Evolutionary conservation across 1,284 basidiomycete species (phyloP), one percentile per base, ranked within the genome.

Genomic region (Kwoniella shivajii): DNA sequence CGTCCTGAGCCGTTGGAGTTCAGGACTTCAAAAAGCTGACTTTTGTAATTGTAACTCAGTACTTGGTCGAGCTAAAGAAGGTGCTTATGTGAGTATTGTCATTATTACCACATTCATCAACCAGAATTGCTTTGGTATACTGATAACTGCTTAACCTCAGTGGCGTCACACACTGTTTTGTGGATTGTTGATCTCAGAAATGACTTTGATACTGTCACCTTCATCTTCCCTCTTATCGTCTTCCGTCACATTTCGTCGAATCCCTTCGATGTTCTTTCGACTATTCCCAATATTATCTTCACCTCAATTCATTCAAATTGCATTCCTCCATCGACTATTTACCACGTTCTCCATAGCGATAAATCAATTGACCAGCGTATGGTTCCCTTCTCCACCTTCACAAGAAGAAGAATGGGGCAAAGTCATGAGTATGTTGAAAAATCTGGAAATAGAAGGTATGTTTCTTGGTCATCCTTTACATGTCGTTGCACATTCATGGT

Each of bases 131-230:
- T 29, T n/a, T 46, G 18, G 29, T 22, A 5, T 38, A 22, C 1
- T 20, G n/a, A n/a, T n/a, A n/a, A n/a, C 38, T 10, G 41, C 26
- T 33, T 42, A 24, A 52, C 20, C 20, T 34, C 61, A 88, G 89
- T 92, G 89, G 89, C 85, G 89, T n/a, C 45, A 66, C 14, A 88
- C 86, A 68, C 74, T 88, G 39, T 80, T 92, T 34, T 86, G 85
- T 65, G 72, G 82, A 4, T 77, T 83, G 7, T 76, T 88, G 41
- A 80, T 87, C 36, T 80, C 83, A 2, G 74, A 76, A 47, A 57
- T 71, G 14, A 30, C 48, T 20, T 64, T 76, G 33, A 49, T 74
- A 27, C 61, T 75, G 30, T 59, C 66, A 1, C 68, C 74, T 1
- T 63, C 65, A 3, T 45, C 64, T 1, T 38, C 49, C 0, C 34